Evolutionary conservation across 2,329 filamentous ascomycete species (phyloP).

Genomic region (Colletotrichum sp.): DNA sequence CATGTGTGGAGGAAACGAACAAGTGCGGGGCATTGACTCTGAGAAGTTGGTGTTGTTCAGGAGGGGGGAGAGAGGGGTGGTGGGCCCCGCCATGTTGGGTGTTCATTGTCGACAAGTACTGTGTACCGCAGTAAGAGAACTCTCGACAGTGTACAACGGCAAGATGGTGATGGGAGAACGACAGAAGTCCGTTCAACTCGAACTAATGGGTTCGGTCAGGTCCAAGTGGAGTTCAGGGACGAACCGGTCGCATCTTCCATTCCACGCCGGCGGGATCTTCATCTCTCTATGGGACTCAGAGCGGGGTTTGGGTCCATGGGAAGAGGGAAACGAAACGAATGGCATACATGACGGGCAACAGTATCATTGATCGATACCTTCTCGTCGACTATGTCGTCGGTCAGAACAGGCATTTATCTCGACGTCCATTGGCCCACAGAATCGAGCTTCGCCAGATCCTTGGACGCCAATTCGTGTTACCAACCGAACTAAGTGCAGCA

Average conservation of each 20-base stretch:
- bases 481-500: neutral
- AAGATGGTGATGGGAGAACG: neutral
- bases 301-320: neutral
- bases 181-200: neutral
- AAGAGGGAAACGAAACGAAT: neutral
- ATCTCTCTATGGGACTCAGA: neutral
- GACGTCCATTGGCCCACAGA: neutral
- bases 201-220: neutral
- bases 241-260: neutral
- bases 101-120: slow-evolving; percentile 12
- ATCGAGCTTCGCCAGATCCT: neutral
- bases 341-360: neutral
- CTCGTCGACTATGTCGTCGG: neutral
- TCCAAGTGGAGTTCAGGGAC: neutral
- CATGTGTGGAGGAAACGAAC: slow-evolving; percentile 16
- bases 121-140: neutral
- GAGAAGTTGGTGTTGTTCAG: slow-evolving; percentile 7
- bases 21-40: slow-evolving; percentile 13
- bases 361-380: neutral
- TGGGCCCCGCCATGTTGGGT: slow-evolving; percentile 4
- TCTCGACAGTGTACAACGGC: neutral
- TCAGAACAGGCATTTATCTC: neutral
- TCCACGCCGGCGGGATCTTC: neutral
- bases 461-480: neutral
- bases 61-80: slow-evolving; percentile 1